Base-by-base conservation (phyloP, 1,284 basidiomycete genomes). In the Ustanciosporium gigantosporum region DNA sequence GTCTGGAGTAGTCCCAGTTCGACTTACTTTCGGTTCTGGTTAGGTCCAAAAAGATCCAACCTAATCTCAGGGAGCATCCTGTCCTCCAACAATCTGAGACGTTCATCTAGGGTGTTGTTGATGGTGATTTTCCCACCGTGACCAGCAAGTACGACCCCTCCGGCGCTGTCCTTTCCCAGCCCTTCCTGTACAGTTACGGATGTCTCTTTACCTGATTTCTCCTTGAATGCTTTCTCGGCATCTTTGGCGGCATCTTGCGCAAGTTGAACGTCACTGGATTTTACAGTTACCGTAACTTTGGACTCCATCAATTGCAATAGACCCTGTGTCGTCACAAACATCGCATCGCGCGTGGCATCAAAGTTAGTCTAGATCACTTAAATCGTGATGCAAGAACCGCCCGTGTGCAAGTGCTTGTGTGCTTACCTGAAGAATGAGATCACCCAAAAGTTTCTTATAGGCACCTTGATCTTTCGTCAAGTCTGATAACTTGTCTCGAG, bases 401-500 rank as follows among this genome's bases (percentile, higher is more conserved):
- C 15, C 13, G 25, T n/a, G n/a, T n/a, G n/a, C n/a, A n/a, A n/a
- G n/a, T n/a, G n/a, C n/a, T n/a, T n/a, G n/a, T n/a, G 20, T 25
- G 71, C 81, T 32, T 46, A 84, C 90, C 81, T 96, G 91, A 5
- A 90, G 81, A 66, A 95, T 87, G 48, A 89, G 82, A 46, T 72
- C 40, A 22, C 41, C 36, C 17, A 76, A 46, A 3, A 76, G 67
- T 49, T 57, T 42, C 47, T 59, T 57, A 59, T 74, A 76, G 50
- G 86, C 86, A 15, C 81, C 84, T 64, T 86, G 82, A 47, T 91
- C 86, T 52, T 85, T 80, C 25, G 87, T 83, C 17, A 94, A 83
- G 8, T 83, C 81, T 50, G 88, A 83, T 60, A 84, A 79, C 47
- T 86, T 81, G 37, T 82, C 81, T 53, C 89, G 86, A 1, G 91